Percentiles rank a stretch among this genome's conserved stretches.
Conservation (phyloP, 2,329 filamentous ascomycete species). For the Venturia nashicola region DNA sequence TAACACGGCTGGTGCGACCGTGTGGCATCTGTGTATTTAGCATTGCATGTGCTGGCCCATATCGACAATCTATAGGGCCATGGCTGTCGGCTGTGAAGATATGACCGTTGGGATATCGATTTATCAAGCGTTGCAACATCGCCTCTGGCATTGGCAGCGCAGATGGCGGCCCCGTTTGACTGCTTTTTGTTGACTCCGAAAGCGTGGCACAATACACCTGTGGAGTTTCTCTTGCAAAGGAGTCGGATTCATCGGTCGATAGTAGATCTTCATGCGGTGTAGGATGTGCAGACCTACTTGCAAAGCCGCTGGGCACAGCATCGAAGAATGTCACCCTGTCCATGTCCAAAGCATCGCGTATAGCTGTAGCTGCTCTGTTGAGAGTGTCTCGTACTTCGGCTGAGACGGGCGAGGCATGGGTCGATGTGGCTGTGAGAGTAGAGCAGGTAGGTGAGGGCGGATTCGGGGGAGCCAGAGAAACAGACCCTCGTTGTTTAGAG, state of each 20-base stretch:
- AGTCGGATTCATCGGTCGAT: neutral
- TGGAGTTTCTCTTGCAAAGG: neutral
- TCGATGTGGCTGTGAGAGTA: neutral
- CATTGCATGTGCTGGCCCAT: neutral
- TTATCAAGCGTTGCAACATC: conserved; percentile 9
- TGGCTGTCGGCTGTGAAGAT: conserved; percentile 11
- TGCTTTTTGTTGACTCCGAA: neutral
- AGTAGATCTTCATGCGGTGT: neutral
- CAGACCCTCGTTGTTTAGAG: too few species aligned
- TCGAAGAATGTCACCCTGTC: conserved; percentile 7
- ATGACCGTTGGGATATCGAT: conserved; percentile 9
- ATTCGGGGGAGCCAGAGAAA: too few species aligned
- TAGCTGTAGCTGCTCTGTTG: neutral
- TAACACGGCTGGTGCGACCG: neutral
- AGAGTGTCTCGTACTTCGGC: neutral
- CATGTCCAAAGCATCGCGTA: conserved; percentile 5
- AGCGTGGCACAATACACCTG: neutral
- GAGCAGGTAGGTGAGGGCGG: neutral
- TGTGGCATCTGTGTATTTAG: neutral
- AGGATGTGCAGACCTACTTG: neutral
- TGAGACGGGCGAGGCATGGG: neutral
- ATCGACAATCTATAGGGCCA: conserved; percentile 3
- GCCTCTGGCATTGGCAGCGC: conserved; percentile 7
- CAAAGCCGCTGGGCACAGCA: conserved; percentile 6
- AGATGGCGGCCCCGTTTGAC: neutral